Conservation (phyloP, 2,329 filamentous ascomycete species). For the Xylariales sp. region DNA sequence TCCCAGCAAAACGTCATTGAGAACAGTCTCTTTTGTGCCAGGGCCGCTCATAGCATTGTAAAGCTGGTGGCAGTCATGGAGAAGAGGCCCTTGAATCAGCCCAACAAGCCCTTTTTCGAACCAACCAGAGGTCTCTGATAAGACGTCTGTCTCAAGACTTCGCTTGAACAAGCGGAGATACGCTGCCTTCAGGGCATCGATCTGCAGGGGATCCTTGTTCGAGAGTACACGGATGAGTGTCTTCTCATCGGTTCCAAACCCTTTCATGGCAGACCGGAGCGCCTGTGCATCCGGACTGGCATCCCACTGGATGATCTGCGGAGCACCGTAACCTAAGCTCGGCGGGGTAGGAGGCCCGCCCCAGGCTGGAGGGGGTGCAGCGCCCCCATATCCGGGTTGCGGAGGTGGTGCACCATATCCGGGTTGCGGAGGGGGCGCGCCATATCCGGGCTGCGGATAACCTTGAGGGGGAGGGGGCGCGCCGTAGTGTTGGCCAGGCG, state of each 20-base stretch:
- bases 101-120: constrained; percentile 72
- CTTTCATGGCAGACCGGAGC: constrained; percentile 83
- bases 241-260: constrained; percentile 85
- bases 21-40: constrained; percentile 80
- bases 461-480: constrained; percentile 1
- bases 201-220: constrained; percentile 72
- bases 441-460: constrained; percentile 5
- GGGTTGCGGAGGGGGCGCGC: constrained; percentile 6
- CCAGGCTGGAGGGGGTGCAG: constrained; percentile 19
- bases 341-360: constrained; percentile 54
- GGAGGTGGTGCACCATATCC: constrained; percentile 35
- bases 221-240: constrained; percentile 66
- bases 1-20: constrained; percentile 82
- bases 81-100: constrained; percentile 72
- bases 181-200: constrained; percentile 61
- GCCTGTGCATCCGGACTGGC: constrained; percentile 64
- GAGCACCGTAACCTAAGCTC: constrained; percentile 70
- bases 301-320: constrained; percentile 66
- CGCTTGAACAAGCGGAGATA: constrained; percentile 64
- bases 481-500: constrained; percentile 2
- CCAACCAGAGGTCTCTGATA: constrained; percentile 71
- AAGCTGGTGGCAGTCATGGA: constrained; percentile 68
- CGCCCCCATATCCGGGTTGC: constrained; percentile 26
- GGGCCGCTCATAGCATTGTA: constrained; percentile 69
- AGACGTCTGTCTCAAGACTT: constrained; percentile 69